Evolutionary conservation across 176 grass and related monocot species (phyloP), one percentile per base, ranked within the genome.

Genomic region (Panicum miliaceum): DNA sequence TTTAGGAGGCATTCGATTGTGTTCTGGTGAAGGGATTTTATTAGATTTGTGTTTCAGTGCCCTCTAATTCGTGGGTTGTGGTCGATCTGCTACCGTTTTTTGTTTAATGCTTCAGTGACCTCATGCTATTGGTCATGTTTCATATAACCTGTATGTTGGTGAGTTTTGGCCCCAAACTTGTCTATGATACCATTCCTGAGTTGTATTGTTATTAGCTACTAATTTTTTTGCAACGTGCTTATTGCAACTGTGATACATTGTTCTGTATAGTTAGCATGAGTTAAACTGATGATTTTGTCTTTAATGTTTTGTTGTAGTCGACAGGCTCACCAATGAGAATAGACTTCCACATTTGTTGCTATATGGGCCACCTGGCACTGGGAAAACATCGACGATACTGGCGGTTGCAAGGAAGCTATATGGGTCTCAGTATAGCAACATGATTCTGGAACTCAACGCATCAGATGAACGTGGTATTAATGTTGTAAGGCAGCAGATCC

Each of bases 381-480:
- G 93, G 47, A 99, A 99, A 77, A 99, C 96, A 64, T 99, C 96
- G 1, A 99, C 93, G 4, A 96, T 99, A 66, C 68, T 99, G 25
- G 96, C 96, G 48, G 96, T 99, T 25, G 96, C 93, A 1, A 90
- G 96, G 86, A 99, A 99, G 75, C 82, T 99, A 43, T 99, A 96
- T 45, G 96, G 96, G 4, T 54, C 87, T 40, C 91, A 99, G 89
- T 99, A 99, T 76, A 58, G 91, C 12, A 95, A 99, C 81, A 99
- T 99, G 93, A 99, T 99, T 72, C 84, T 99, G 78, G 96, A 96
- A 86, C 96, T 99, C 45, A 96, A 99, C 77, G 93, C 91, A 38
- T 99, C 96, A 54, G 93, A 99, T 70, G 93, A 92, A 18, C 90
- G 96, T 69, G 96, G 96, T 35, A 99, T 99, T 75, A 88, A 89